Evolutionary conservation across 2,329 filamentous ascomycete genomes (phyloP).

Genomic region (Zopfia rhizophila): DNA sequence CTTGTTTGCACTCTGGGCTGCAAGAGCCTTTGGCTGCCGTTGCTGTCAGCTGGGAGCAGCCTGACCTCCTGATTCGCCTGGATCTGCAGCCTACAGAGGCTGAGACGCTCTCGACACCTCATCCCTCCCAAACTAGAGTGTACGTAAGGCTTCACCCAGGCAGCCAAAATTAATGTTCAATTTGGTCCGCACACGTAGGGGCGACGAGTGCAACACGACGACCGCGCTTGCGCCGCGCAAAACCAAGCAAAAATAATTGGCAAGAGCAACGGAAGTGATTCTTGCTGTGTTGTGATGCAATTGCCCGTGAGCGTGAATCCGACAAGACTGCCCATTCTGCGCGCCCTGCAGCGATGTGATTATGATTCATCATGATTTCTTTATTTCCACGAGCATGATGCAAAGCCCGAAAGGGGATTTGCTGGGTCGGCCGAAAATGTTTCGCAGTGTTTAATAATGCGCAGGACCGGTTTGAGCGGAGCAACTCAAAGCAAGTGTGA

Average conservation of each 20-base stretch:
- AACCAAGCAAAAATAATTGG: too few relatives aligned
- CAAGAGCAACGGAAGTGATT: too few relatives aligned
- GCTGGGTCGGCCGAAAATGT: too few relatives aligned
- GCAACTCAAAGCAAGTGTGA: slow-evolving; percentile 16
- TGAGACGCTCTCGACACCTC: too few relatives aligned
- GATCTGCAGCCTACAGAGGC: slow-evolving; percentile 13
- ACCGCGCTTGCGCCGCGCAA: background rate
- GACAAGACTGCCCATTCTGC: background rate
- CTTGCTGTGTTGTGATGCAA: too few relatives aligned
- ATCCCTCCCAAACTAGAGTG: too few relatives aligned
- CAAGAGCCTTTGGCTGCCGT: background rate
- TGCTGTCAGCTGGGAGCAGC: too few relatives aligned
- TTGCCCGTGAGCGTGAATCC: too few relatives aligned
- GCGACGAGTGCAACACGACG: background rate
- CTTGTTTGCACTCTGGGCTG: too few relatives aligned
- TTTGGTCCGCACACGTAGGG: slow-evolving; percentile 7
- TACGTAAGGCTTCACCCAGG: too few relatives aligned
- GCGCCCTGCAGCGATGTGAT: slow-evolving; percentile 1
- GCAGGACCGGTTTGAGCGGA: slow-evolving; percentile 3
- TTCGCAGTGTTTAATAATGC: too few relatives aligned
- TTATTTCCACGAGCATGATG: slow-evolving; percentile 10
- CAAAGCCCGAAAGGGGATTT: slow-evolving; percentile 12
- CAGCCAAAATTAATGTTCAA: background rate
- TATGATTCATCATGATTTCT: slow-evolving; percentile 13
- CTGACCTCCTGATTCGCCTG: too few relatives aligned